These are phyloP conservation scores for Suillus subaureus DNA, from an alignment of 768 basidiomycete species.

Conservation along the genomic window DNA sequence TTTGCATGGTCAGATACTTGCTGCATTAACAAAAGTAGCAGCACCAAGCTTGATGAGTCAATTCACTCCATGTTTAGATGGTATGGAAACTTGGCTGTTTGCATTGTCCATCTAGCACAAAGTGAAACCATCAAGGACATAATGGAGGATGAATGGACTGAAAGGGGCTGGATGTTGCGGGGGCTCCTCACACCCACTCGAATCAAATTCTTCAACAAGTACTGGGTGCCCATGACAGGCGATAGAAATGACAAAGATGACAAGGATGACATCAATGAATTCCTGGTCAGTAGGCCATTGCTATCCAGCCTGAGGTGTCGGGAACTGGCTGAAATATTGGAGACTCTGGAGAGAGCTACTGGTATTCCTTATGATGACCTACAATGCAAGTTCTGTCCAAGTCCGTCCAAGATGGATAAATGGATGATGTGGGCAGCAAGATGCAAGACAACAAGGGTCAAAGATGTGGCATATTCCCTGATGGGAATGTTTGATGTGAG, in stretches of 20 bases:
- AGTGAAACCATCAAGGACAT: not conserved
- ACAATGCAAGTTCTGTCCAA: not conserved
- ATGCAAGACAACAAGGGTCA: constrained; percentile 19
- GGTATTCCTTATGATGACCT: not conserved
- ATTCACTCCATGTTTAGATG: constrained; percentile 5
- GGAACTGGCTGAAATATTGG: not conserved
- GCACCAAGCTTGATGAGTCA: not conserved
- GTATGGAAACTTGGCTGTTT: constrained; percentile 3
- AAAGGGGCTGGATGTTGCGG: not conserved
- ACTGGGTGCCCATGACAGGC: not conserved
- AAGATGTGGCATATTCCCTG: constrained; percentile 21
- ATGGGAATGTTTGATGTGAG: constrained; percentile 18
- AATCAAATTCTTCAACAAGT: not conserved
- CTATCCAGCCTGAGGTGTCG: not conserved
- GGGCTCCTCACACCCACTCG: not conserved
- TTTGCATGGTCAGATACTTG: constrained; percentile 1
- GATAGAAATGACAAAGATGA: constrained; percentile 2
- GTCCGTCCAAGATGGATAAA: not conserved
- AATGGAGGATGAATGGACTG: not conserved
- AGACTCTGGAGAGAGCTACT: not conserved
- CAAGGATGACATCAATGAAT: not conserved
- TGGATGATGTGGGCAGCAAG: constrained; percentile 19
- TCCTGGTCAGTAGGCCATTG: not conserved
- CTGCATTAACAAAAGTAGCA: not conserved
- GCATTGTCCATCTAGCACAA: constrained; percentile 7